Conservation (phyloP, 2,329 filamentous ascomycete genomes). For the Scortechinia acanthostroma region DNA sequence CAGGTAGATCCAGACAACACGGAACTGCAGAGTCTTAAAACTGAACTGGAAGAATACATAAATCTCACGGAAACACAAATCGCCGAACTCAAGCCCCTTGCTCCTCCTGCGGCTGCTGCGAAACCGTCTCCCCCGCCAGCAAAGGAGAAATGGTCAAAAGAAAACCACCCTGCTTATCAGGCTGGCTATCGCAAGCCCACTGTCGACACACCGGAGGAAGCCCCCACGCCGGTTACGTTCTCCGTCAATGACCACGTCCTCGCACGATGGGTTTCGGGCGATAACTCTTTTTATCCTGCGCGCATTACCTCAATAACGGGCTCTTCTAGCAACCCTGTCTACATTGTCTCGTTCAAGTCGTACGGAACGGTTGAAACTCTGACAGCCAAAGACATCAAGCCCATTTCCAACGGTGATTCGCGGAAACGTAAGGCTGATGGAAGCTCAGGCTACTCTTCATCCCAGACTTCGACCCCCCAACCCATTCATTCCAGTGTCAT, state of each 20-base stretch:
- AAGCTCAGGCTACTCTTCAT: constrained; percentile 33
- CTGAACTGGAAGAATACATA: constrained; percentile 46
- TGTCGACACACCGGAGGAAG: constrained; percentile 17
- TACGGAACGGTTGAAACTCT: constrained; percentile 48
- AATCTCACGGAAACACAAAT: constrained; percentile 42
- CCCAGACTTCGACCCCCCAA: constrained; percentile 25
- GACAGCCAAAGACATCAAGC: constrained; percentile 47
- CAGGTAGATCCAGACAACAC: constrained; percentile 44
- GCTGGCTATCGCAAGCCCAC: constrained; percentile 34
- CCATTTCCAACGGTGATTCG: constrained; percentile 40
- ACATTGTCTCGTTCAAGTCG: constrained; percentile 55
- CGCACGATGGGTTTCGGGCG: constrained; percentile 50
- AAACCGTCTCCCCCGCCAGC: constrained; percentile 20
- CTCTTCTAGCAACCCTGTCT: constrained; percentile 53
- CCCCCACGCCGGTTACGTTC: constrained; percentile 29
- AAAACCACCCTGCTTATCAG: constrained; percentile 45
- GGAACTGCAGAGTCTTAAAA: constrained; percentile 41
- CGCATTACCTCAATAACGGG: constrained; percentile 57
- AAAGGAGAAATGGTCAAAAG: constrained; percentile 42
- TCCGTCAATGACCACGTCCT: constrained; percentile 56
- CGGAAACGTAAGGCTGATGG: constrained; percentile 57
- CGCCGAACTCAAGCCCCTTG: constrained; percentile 37
- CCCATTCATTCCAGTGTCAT: constrained; percentile 42
- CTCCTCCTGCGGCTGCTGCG: constrained; percentile 22
- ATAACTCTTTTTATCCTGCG: constrained; percentile 54